Evolutionary conservation across 257 asterid species (phyloP).

Genomic region (Solanum etuberosum): DNA sequence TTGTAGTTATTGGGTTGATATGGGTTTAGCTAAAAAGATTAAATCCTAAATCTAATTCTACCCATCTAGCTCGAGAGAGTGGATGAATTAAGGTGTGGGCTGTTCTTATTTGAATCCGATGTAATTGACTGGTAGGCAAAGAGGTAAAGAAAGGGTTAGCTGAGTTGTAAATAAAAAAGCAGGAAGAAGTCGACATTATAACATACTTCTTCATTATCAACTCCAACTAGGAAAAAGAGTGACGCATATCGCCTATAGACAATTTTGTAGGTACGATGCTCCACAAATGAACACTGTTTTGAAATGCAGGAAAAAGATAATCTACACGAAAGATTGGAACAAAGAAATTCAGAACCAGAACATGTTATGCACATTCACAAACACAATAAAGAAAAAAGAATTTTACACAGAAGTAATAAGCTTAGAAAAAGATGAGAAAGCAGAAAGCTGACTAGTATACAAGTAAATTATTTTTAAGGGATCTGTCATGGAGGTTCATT

Average conservation of each 20-base stretch:
- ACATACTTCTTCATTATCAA: constrained; percentile 94
- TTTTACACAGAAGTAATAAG: not conserved
- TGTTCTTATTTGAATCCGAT: too few relatives aligned
- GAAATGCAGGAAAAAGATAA: not conserved
- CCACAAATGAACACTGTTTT: constrained; percentile 90
- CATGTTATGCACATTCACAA: not conserved
- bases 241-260: constrained; percentile 93
- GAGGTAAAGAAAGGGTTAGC: not conserved
- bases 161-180: not conserved
- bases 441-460: not conserved
- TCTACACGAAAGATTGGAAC: not conserved
- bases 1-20: too few relatives aligned
- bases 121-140: not conserved
- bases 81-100: too few relatives aligned
- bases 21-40: too few relatives aligned
- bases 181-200: not conserved
- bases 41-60: too few relatives aligned
- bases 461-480: not conserved
- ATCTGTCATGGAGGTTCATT: not conserved
- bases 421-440: not conserved
- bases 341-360: not conserved
- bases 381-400: not conserved
- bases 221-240: constrained; percentile 90
- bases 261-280: constrained; percentile 92
- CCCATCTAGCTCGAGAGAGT: too few relatives aligned